These are phyloP conservation scores for Aegilops speltoides DNA, from an alignment of 176 grass and related monocot species.

Conservation along the genomic window DNA sequence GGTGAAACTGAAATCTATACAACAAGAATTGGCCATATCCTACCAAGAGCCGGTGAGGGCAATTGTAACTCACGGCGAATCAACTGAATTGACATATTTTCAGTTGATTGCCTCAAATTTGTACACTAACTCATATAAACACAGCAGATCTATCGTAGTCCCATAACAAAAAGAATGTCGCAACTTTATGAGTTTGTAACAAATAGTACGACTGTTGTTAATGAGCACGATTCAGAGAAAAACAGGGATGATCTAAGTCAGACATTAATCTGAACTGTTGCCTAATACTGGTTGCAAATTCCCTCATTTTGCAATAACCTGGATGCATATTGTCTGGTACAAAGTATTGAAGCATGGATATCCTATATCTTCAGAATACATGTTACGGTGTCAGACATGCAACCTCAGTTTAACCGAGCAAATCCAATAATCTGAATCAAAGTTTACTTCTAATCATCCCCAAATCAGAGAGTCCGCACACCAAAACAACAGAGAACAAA, in stretches of 20 bases:
- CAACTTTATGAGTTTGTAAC: background rate
- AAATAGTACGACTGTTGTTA: background rate
- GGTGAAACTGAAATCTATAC: background rate
- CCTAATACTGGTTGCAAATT: background rate
- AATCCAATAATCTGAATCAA: background rate
- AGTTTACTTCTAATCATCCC: background rate
- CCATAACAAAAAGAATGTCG: background rate
- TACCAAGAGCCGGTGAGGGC: background rate
- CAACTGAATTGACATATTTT: background rate
- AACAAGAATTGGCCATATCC: background rate
- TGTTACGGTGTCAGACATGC: background rate
- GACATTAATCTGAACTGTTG: background rate
- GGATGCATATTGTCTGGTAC: background rate
- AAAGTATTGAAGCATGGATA: background rate
- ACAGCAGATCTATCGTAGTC: background rate
- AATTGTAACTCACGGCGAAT: background rate
- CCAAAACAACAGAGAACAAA: background rate
- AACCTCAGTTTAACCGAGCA: background rate
- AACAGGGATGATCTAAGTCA: background rate
- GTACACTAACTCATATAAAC: background rate
- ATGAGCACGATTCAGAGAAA: background rate
- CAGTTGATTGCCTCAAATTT: background rate
- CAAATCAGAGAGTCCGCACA: background rate
- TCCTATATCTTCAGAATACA: background rate
- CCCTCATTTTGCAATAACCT: background rate